Base-by-base conservation (phyloP, 179 eudicot species). In the Actinidia arguta region DNA sequence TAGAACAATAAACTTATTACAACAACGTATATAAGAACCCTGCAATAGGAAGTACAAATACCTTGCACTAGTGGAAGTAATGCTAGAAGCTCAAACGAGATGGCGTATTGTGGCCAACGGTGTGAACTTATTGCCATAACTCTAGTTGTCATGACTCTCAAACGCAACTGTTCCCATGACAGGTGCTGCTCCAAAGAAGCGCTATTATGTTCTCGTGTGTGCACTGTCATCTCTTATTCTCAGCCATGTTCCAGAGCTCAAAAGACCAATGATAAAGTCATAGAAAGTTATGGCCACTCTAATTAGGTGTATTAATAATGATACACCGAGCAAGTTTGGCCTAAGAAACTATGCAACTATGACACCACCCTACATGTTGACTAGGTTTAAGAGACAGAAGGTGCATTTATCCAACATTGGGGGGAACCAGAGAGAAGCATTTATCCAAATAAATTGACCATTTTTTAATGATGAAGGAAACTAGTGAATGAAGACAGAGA, bases 231-330 rank as follows among this genome's bases (percentile, higher is more conserved):
- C n/a, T 93, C 88, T 89, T 93, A 84, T 94, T 95, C 39, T 92
- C 98, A 11, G 89, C 93, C 94, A 92, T 92, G 92, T 95, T 94
- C 98, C 98, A 95, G 73, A 94, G 82, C 90, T 95, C 98, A 85
- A 95, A 76, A 36, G 95, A 87, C 98, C 83, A 78, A 75, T 50
- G 36, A 42, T 59, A 22, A 8, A 46, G 24, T 44, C 22, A 22
- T n/a, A 78, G 18, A 75, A 75, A 20, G 39, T 39, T 55, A 11
- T 75, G 56, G 31, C 31, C 25, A 12, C 17, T 6, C 14, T 20
- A 55, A 25, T 25, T 11, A 16, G 17, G 20, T 36, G 27, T 54
- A 20, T 75, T 4, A 0, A 56, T 17, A 55, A 55, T 54, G 27
- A 55, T 39, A 55, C 6, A 39, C 3, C 17, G 63, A 24, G 20